phyloP scores from a whole-genome alignment of 1,139 yeast genomes.

The Lodderomyces parapsilosis region DNA sequence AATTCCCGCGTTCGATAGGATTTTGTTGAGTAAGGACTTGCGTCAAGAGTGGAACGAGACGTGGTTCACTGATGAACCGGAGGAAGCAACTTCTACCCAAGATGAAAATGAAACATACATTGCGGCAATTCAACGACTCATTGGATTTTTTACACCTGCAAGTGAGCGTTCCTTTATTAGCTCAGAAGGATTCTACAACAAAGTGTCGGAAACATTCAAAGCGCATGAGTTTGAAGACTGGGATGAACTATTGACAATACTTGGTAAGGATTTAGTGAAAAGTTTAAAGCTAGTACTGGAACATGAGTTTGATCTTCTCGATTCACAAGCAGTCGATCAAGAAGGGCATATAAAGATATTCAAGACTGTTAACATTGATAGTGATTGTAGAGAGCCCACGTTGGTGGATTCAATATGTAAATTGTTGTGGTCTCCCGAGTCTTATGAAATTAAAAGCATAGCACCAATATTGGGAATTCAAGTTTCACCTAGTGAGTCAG shows the following conservation, averaged over 20 bases:
- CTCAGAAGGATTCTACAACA: constrained; percentile 19
- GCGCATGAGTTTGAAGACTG: constrained; percentile 24
- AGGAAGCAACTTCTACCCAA: neutral
- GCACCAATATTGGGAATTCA: constrained; percentile 36
- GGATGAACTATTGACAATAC: constrained; percentile 32
- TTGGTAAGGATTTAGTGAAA: constrained; percentile 20
- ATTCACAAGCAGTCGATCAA: constrained; percentile 4
- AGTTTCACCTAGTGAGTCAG: constrained; percentile 23
- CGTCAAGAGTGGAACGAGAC: constrained; percentile 17
- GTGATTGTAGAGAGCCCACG: constrained; percentile 26
- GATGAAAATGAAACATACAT: constrained; percentile 12
- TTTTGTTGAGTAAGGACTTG: constrained; percentile 13
- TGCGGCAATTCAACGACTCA: constrained; percentile 22
- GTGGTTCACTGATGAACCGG: constrained; percentile 16
- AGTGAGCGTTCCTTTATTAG: constrained; percentile 25
- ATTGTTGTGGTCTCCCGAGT: constrained; percentile 41
- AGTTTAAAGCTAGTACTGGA: constrained; percentile 16
- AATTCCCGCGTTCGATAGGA: constrained; percentile 19
- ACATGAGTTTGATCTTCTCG: constrained; percentile 8
- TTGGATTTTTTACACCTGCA: constrained; percentile 20
- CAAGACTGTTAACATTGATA: constrained; percentile 33
- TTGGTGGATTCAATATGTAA: constrained; percentile 34
- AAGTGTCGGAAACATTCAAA: constrained; percentile 24
- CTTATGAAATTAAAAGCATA: constrained; percentile 25
- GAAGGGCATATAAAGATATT: constrained; percentile 24